Evolutionary conservation across 1,284 basidiomycete genomes (phyloP).

Genomic region (Cronartium quercuum): DNA sequence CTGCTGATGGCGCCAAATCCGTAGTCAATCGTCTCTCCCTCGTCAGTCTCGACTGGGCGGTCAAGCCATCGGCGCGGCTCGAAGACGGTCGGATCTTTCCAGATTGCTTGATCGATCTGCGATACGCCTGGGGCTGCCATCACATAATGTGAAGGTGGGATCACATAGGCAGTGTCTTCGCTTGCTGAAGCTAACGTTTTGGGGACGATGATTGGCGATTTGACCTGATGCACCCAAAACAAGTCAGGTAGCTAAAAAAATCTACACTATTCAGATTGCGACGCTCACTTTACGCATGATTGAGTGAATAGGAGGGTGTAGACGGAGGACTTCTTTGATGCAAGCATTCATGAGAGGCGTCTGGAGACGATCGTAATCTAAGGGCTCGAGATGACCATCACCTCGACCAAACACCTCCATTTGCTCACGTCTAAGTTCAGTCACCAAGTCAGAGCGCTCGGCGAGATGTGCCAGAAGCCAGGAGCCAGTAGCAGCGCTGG

Average conservation of each 20-base stretch:
- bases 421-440: slow-evolving; percentile 81
- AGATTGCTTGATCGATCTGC: slow-evolving; percentile 78
- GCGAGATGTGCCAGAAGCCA: slow-evolving; percentile 92
- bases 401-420: slow-evolving; percentile 70
- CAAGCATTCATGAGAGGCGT: slow-evolving; percentile 75
- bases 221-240: slow-evolving; percentile 7
- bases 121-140: slow-evolving; percentile 82
- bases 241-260: no score
- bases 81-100: slow-evolving; percentile 69
- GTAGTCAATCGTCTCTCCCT: slow-evolving; percentile 86
- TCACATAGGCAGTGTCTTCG: slow-evolving; percentile 65
- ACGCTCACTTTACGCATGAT: slow-evolving; percentile 51
- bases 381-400: slow-evolving; percentile 61
- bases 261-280: background rate
- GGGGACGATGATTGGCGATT: slow-evolving; percentile 58
- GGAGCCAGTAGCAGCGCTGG: slow-evolving; percentile 79
- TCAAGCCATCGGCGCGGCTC: slow-evolving; percentile 72
- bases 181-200: slow-evolving; percentile 67
- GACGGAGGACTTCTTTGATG: slow-evolving; percentile 53
- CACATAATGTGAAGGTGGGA: slow-evolving; percentile 86
- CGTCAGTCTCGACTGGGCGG: slow-evolving; percentile 70
- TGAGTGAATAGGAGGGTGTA: slow-evolving; percentile 84
- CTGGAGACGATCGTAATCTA: slow-evolving; percentile 80
- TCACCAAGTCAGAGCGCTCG: slow-evolving; percentile 67
- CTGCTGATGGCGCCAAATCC: slow-evolving; percentile 68